A percentile compares a stretch with the other conserved stretches of the same genome.
Evolutionary conservation across 139 green algal genomes (phyloP).

Genomic region (Picochlorum costavermella): DNA sequence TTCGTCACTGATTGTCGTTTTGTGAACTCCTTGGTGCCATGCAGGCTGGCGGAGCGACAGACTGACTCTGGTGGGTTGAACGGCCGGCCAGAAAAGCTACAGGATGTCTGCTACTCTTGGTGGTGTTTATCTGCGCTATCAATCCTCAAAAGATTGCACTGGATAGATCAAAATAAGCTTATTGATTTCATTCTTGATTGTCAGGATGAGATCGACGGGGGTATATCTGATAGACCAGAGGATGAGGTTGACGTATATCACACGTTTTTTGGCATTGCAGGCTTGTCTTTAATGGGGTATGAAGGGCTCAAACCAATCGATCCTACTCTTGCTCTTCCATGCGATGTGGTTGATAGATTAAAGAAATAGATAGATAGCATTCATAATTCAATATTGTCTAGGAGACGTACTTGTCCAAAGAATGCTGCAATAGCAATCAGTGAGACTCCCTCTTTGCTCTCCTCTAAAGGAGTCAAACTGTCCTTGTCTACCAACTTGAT

Average conservation of each 20-base stretch:
- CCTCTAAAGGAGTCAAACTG: slow-evolving; percentile 42
- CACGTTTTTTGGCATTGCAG: slow-evolving; percentile 97
- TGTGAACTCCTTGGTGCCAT: slow-evolving; percentile 24
- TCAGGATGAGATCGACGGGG: slow-evolving; percentile 86
- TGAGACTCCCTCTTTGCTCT: slow-evolving; percentile 18
- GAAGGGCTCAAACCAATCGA: slow-evolving; percentile 64
- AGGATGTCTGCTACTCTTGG: slow-evolving; percentile 82
- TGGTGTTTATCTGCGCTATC: slow-evolving; percentile 91
- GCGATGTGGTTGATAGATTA: slow-evolving; percentile 45
- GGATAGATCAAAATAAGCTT: slow-evolving; percentile 80
- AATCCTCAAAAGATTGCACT: slow-evolving; percentile 83
- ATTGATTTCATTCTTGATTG: slow-evolving; percentile 80
- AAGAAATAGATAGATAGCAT: slow-evolving; percentile 2
- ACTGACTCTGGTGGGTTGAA: slow-evolving; percentile 85
- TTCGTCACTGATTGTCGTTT: background rate
- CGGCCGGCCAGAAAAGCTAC: slow-evolving; percentile 85
- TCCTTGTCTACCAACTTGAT: slow-evolving; percentile 60
- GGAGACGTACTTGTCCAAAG: slow-evolving; percentile 81
- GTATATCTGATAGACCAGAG: slow-evolving; percentile 92
- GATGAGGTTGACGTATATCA: slow-evolving; percentile 94
- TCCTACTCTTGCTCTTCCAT: slow-evolving; percentile 79
- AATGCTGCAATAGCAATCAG: slow-evolving; percentile 72
- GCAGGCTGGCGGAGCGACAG: slow-evolving; percentile 78
- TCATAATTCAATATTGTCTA: slow-evolving; percentile 83
- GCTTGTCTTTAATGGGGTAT: slow-evolving; percentile 76